Conservation (phyloP, 2,329 filamentous ascomycete species). For the Passalora sequoiae region DNA sequence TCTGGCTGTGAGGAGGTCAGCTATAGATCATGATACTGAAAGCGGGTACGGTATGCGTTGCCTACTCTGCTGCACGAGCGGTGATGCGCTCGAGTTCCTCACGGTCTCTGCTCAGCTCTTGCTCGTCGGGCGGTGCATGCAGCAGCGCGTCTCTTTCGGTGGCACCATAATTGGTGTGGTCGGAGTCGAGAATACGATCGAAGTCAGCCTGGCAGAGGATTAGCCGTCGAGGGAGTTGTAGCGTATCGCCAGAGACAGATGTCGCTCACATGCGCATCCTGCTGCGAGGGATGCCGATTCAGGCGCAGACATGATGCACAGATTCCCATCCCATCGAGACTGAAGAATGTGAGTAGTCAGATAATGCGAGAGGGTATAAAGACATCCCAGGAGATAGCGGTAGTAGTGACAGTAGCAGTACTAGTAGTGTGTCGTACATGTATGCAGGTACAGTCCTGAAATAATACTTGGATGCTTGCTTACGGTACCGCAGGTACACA, state of each 20-base stretch:
- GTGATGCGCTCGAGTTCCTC: slow-evolving; percentile 48
- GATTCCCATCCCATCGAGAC: slow-evolving; percentile 39
- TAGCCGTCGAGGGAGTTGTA: slow-evolving; percentile 27
- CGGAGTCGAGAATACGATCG: slow-evolving; percentile 44
- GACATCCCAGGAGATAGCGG: background rate
- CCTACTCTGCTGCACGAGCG: slow-evolving; percentile 46
- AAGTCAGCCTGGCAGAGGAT: slow-evolving; percentile 39
- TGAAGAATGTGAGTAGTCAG: slow-evolving; percentile 27
- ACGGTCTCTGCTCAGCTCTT: slow-evolving; percentile 45
- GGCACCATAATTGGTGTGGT: slow-evolving; percentile 43
- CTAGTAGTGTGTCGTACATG: too few species aligned
- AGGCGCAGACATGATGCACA: slow-evolving; percentile 47
- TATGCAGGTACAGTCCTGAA: too few species aligned
- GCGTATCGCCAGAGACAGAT: background rate
- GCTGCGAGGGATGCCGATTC: slow-evolving; percentile 40
- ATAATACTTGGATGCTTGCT: too few species aligned
- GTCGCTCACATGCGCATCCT: too few species aligned
- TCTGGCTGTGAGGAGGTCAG: slow-evolving; percentile 35
- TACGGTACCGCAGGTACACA: too few species aligned
- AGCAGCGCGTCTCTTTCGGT: slow-evolving; percentile 34
- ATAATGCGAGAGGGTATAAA: slow-evolving; percentile 1
- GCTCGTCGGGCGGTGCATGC: slow-evolving; percentile 46
- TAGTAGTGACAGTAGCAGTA: too few species aligned
- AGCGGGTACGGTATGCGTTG: slow-evolving; percentile 6
- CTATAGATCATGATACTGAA: too few species aligned